Evolutionary conservation across 2,329 filamentous ascomycete species (phyloP).

Genomic region (Cercospora janseana): DNA sequence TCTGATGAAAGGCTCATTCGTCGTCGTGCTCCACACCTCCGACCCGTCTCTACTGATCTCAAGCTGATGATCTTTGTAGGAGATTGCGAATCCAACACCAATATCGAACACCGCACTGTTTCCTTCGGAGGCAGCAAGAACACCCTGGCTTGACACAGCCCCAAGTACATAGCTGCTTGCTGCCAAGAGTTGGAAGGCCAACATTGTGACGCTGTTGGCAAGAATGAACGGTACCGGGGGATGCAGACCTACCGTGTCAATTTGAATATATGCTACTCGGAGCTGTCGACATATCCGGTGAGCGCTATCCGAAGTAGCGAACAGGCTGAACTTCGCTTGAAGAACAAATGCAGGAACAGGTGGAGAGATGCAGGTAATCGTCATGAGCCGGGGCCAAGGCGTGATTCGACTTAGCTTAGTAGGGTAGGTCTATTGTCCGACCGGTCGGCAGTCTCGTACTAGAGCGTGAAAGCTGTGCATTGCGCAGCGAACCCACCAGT

Average conservation of each 20-base stretch:
- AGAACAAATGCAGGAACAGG: slow-evolving; percentile 16
- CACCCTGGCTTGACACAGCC: slow-evolving; percentile 19
- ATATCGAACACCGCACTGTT: slow-evolving; percentile 13
- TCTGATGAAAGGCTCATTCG: slow-evolving; percentile 28
- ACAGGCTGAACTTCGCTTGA: slow-evolving; percentile 16
- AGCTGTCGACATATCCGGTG: slow-evolving; percentile 1
- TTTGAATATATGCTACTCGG: slow-evolving; percentile 6
- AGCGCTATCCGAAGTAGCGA: slow-evolving; percentile 5
- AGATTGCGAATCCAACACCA: slow-evolving; percentile 20
- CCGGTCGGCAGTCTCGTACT: not conserved
- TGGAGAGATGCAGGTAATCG: slow-evolving; percentile 12
- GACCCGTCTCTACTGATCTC: slow-evolving; percentile 21
- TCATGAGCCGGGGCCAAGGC: slow-evolving; percentile 10
- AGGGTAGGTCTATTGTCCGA: not conserved
- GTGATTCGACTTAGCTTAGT: slow-evolving; percentile 5
- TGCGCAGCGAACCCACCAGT: no score
- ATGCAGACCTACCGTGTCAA: not conserved
- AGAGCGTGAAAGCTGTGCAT: no score
- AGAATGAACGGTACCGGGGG: no score
- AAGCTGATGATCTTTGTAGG: slow-evolving; percentile 14
- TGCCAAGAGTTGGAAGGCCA: not conserved
- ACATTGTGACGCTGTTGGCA: no score
- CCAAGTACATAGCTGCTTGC: slow-evolving; percentile 18
- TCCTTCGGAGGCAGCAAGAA: slow-evolving; percentile 7
- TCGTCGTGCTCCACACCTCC: slow-evolving; percentile 26